phyloP scores from a whole-genome alignment of 805 yeast species.

The Blastobotrys muscicola region DNA sequence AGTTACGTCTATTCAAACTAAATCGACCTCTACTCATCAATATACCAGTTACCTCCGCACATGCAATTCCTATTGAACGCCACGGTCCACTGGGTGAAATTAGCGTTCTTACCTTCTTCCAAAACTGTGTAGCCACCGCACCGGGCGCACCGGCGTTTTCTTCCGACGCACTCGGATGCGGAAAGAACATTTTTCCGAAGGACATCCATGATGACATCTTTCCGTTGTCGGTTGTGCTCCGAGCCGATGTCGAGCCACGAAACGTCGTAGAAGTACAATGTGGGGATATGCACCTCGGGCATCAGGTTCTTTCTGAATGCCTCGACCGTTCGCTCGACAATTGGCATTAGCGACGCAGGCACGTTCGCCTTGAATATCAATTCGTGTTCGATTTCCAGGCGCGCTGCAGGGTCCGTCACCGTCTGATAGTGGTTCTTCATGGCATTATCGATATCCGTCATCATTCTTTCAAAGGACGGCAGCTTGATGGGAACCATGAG shows the following conservation, averaged over 20 bases:
- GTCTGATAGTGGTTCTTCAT: slow-evolving; percentile 18
- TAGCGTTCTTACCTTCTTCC: slow-evolving; percentile 29
- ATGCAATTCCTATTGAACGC: slow-evolving; percentile 66
- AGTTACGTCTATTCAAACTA: background rate
- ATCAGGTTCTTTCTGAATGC: slow-evolving; percentile 36
- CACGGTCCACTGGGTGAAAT: slow-evolving; percentile 40
- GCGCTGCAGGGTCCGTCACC: slow-evolving; percentile 22
- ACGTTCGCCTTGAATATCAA: slow-evolving; percentile 53
- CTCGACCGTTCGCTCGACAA: slow-evolving; percentile 33
- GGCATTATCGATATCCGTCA: slow-evolving; percentile 31
- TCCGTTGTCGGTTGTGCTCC: slow-evolving; percentile 1
- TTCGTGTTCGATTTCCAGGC: slow-evolving; percentile 49
- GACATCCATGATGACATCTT: slow-evolving; percentile 23
- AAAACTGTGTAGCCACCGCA: slow-evolving; percentile 41
- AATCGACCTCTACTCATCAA: background rate
- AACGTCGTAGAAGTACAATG: slow-evolving; percentile 53
- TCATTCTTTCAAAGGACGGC: slow-evolving; percentile 27
- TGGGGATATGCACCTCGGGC: slow-evolving; percentile 41
- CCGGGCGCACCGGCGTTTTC: slow-evolving; percentile 39
- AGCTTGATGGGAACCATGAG: slow-evolving; percentile 23
- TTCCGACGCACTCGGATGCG: slow-evolving; percentile 25
- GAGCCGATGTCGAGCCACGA: slow-evolving; percentile 48
- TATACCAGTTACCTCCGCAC: slow-evolving; percentile 69
- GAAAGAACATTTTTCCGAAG: slow-evolving; percentile 30
- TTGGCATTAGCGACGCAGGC: slow-evolving; percentile 34